phyloP scores from a whole-genome alignment of 345 rosid species.

The Noccaea caerulescens region DNA sequence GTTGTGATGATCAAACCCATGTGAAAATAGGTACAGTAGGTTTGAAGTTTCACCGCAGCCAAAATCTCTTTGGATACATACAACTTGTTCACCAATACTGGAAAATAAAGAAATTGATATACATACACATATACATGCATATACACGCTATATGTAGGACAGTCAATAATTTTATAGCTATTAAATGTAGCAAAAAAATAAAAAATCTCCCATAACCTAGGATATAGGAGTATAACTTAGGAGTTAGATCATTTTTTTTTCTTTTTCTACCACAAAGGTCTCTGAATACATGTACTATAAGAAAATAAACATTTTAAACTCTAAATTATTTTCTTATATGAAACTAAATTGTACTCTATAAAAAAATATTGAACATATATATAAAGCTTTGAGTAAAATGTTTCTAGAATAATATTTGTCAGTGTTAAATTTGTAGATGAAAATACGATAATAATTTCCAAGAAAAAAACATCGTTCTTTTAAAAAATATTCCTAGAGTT shows the following conservation, averaged over 20 bases:
- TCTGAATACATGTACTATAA: neutral
- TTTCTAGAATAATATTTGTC: neutral
- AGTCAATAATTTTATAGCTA: neutral
- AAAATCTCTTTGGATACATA: slow-evolving; percentile 42
- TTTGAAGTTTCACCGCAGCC: slow-evolving; percentile 48
- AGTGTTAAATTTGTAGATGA: neutral
- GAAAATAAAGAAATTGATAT: neutral
- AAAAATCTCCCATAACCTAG: neutral
- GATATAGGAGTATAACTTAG: neutral
- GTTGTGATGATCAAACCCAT: slow-evolving; percentile 50
- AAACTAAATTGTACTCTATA: neutral
- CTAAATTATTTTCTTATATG: neutral
- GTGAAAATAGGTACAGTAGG: slow-evolving; percentile 45
- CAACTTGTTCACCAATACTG: slow-evolving; percentile 37
- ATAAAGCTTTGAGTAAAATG: neutral
- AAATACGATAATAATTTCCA: neutral
- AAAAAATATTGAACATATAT: neutral
- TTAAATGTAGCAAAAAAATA: neutral
- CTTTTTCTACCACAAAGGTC: no score
- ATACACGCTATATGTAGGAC: neutral
- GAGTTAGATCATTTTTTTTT: neutral
- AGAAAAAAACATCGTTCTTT: neutral
- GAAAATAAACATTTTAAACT: neutral
- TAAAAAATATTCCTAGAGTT: slow-evolving; percentile 2
- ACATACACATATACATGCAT: neutral